phyloP scores from a whole-genome alignment of 306 rosid genomes.

The Albizia julibrissin region DNA sequence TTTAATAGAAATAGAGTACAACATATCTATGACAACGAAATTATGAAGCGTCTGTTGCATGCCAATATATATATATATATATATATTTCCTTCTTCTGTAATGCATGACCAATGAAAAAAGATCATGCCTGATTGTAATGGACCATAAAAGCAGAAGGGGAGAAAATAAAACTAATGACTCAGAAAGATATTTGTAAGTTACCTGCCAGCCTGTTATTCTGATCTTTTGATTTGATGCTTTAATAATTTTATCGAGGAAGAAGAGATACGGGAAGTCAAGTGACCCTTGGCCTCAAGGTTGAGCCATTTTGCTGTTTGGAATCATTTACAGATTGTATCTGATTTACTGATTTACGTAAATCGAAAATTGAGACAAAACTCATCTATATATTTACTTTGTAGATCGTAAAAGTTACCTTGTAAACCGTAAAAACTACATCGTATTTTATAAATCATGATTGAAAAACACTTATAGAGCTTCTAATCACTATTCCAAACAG shows the following conservation, averaged over 20 bases:
- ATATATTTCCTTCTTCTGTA: not conserved
- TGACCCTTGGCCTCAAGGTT: conserved; percentile 42
- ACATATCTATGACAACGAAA: not conserved
- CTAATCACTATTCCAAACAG: too few relatives aligned
- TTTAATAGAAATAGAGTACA: not conserved
- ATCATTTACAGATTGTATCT: too few relatives aligned
- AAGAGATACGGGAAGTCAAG: not conserved
- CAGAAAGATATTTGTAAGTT: not conserved
- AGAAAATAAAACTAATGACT: not conserved
- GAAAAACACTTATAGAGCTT: too few relatives aligned
- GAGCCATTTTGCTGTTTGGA: conserved; percentile 53
- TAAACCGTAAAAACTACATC: too few relatives aligned
- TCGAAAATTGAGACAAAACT: too few relatives aligned
- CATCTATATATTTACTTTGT: too few relatives aligned
- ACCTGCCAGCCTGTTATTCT: not conserved
- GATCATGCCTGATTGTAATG: not conserved
- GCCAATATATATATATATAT: not conserved
- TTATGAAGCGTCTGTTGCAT: not conserved
- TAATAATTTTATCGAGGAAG: not conserved
- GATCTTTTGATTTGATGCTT: conserved; percentile 18
- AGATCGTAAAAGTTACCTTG: too few relatives aligned
- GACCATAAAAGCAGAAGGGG: not conserved
- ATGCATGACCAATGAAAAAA: not conserved
- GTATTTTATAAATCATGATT: too few relatives aligned
- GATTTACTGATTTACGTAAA: too few relatives aligned